phyloP scores from a whole-genome alignment of 768 basidiomycete genomes.

The Hemileccinum impolitum region DNA sequence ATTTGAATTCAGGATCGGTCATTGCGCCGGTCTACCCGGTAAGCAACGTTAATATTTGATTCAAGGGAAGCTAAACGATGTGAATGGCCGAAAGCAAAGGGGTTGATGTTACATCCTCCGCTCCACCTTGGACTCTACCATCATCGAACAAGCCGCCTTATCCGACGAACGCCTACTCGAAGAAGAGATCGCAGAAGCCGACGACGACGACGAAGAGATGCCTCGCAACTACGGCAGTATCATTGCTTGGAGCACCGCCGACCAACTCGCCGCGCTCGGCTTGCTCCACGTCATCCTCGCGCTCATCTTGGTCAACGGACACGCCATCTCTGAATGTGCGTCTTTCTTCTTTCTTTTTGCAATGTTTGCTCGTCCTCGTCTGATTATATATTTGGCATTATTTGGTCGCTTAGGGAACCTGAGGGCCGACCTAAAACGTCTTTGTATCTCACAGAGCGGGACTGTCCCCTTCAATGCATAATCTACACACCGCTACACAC shows the following conservation, averaged over 20 bases:
- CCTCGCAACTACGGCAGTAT: conserved; percentile 61
- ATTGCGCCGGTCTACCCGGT: too few relatives aligned
- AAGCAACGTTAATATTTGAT: too few relatives aligned
- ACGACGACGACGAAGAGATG: conserved; percentile 45
- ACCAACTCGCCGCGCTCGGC: conserved; percentile 69
- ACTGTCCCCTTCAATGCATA: conserved; percentile 50
- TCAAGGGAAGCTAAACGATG: too few relatives aligned
- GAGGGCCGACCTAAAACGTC: conserved; percentile 61
- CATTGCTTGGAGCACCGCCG: conserved; percentile 65
- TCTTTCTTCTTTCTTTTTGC: too few relatives aligned
- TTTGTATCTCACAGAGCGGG: conserved; percentile 54
- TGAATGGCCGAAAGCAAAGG: too few relatives aligned
- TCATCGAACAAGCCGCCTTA: conserved; percentile 60
- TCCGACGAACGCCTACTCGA: conserved; percentile 44
- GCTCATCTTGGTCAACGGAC: conserved; percentile 78
- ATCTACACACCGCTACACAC: conserved; percentile 47
- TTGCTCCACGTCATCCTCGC: conserved; percentile 79
- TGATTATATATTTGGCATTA: neutral
- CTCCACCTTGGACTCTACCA: conserved; percentile 56
- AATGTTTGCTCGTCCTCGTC: neutral
- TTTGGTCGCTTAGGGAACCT: conserved; percentile 62
- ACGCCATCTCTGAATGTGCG: conserved; percentile 69
- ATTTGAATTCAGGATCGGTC: too few relatives aligned
- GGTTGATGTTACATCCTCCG: conserved; percentile 90
- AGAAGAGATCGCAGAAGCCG: conserved; percentile 48